Evolutionary conservation across 495 filamentous ascomycete species (phyloP).

Genomic region (Echria macrotheca): DNA sequence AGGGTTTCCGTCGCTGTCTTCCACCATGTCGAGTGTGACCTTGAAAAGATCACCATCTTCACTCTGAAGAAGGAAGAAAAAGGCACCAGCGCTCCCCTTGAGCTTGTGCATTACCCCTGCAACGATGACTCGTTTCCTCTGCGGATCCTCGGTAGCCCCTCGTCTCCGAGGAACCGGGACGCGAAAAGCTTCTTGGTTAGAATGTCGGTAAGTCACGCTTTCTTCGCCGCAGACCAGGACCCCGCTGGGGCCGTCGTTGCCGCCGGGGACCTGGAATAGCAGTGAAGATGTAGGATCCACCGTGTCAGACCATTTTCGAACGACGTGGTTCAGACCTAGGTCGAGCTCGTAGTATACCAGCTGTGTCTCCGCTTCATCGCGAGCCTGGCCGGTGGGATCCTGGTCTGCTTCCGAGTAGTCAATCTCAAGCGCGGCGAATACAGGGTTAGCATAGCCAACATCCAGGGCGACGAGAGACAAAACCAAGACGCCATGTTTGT

Average conservation of each 20-base stretch:
- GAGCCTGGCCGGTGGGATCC: slow-evolving; percentile 81
- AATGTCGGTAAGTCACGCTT: slow-evolving; percentile 89
- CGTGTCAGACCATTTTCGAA: slow-evolving; percentile 88
- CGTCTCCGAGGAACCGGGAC: slow-evolving; percentile 82
- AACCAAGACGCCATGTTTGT: slow-evolving; percentile 89
- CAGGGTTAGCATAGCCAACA: slow-evolving; percentile 92
- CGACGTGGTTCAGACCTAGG: slow-evolving; percentile 92
- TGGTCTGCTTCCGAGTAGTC: slow-evolving; percentile 90
- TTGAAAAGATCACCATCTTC: slow-evolving; percentile 98
- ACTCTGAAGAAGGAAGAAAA: slow-evolving; percentile 93
- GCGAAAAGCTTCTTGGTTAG: slow-evolving; percentile 82
- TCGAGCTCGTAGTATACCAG: slow-evolving; percentile 97
- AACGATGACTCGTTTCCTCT: slow-evolving; percentile 78
- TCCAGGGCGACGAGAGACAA: slow-evolving; percentile 83
- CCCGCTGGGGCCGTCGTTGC: slow-evolving; percentile 87
- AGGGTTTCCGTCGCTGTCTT: slow-evolving; percentile 70
- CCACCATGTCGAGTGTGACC: slow-evolving; percentile 83
- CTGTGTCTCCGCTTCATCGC: slow-evolving; percentile 75
- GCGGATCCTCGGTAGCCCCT: slow-evolving; percentile 85
- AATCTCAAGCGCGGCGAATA: slow-evolving; percentile 90
- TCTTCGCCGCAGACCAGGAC: slow-evolving; percentile 93
- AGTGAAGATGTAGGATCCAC: slow-evolving; percentile 87
- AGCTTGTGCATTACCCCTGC: slow-evolving; percentile 95
- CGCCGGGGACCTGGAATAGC: slow-evolving; percentile 93
- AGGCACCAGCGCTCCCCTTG: slow-evolving; percentile 71